Evolutionary conservation across 768 basidiomycete genomes (phyloP), one percentile per base, ranked within the genome.

Genomic region (Leccinum sublutescens): DNA sequence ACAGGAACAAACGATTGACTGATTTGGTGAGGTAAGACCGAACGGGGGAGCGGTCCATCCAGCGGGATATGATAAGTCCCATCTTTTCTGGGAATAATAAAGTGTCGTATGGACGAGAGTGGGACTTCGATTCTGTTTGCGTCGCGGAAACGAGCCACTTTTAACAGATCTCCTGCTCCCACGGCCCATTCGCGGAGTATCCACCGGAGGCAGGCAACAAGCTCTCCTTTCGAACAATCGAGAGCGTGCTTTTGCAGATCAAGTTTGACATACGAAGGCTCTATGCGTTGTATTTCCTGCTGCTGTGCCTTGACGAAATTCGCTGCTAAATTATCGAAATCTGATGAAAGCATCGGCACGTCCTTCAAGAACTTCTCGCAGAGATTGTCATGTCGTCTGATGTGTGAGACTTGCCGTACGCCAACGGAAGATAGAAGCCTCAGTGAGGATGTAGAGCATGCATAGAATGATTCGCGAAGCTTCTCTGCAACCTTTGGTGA

Each of bases 21-120:
- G 53, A 96, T 71, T 14, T 70, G 75, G 56, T 85, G 74, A 1
- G 93, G 93, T 1, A 56, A 25, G 7, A 93, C 83, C 63, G 87
- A 79, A 2, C 74, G 68, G 0, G 95, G 95, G 2, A 95, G 74
- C 1, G 94, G 94, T 9, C 89, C 85, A 62, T 94, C 91, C 11
- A 72, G 52, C 1, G 91, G 89, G 25, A 96, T 71, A 21, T 21
- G 21, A 21, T n/a, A n/a, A n/a, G 21, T 71, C 29, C 77, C 77
- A 12, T 80, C 76, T 10, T 1, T 25, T 21, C 5, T 5, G 31
- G 47, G 78, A 67, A 90, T 87, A 58, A 92, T 76, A 73, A 86
- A 91, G 3, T 82, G 85, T 67, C 78, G 77, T 62, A 94, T 82
- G 1, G 80, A 74, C 7, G 81, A 79, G 8, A 97, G 78, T 1